Evolutionary conservation across 768 basidiomycete genomes (phyloP).

Genomic region (Boletus rubescentipes): DNA sequence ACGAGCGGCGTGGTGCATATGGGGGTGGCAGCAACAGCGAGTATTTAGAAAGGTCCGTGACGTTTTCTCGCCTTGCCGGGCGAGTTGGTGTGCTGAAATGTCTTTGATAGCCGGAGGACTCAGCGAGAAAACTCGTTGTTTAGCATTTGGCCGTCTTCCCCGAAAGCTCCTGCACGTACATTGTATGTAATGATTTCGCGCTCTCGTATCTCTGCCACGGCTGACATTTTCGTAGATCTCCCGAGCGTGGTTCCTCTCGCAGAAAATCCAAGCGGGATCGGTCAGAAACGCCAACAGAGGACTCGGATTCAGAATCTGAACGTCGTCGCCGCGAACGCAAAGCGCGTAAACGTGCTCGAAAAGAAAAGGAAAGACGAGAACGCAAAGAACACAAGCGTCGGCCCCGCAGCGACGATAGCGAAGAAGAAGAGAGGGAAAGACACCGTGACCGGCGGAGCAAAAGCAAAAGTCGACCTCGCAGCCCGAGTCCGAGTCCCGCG

Average conservation of each 20-base stretch:
- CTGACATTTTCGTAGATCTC: constrained; percentile 44
- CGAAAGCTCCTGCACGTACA: constrained; percentile 60
- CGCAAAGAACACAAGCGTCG: constrained; percentile 38
- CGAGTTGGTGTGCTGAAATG: neutral
- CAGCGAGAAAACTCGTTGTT: constrained; percentile 59
- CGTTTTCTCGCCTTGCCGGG: neutral
- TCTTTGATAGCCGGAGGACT: constrained; percentile 55
- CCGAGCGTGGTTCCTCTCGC: constrained; percentile 48
- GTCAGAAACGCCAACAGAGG: constrained; percentile 43
- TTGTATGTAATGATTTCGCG: constrained; percentile 41
- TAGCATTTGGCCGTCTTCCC: constrained; percentile 82
- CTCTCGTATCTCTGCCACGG: neutral
- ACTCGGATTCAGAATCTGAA: constrained; percentile 54
- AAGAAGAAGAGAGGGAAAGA: constrained; percentile 34
- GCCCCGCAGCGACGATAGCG: constrained; percentile 35
- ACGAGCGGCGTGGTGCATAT: constrained; percentile 31
- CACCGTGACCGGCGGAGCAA: constrained; percentile 29
- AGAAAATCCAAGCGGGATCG: constrained; percentile 62
- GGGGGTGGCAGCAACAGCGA: constrained; percentile 41
- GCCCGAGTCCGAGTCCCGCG: constrained; percentile 34
- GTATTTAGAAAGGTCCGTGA: constrained; percentile 66
- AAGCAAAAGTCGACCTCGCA: constrained; percentile 35
- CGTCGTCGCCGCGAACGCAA: constrained; percentile 57
- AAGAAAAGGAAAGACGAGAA: constrained; percentile 46
- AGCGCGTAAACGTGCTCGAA: constrained; percentile 55